A percentile compares a stretch with the other conserved stretches of the same genome.
Conservation (phyloP, 164 flowering plant species). For the Chimonanthus praecox region DNA sequence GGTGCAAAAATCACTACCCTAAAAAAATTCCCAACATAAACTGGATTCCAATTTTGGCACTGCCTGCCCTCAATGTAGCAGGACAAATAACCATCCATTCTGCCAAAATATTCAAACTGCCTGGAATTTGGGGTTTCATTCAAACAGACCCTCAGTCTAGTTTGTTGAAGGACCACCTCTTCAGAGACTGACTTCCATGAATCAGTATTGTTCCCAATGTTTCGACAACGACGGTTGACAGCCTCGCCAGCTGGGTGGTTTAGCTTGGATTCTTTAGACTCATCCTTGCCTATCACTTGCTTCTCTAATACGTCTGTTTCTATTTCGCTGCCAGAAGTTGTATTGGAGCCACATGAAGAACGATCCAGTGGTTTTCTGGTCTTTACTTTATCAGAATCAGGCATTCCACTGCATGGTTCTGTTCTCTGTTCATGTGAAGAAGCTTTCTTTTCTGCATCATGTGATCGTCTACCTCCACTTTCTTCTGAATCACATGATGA, state of each 20-base stretch:
- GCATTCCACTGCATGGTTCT: conserved; percentile 19
- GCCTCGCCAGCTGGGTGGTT: conserved; percentile 35
- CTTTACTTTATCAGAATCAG: conserved; percentile 42
- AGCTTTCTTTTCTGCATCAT: conserved; percentile 15
- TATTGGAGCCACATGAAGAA: conserved; percentile 94
- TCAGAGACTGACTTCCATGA: conserved; percentile 95
- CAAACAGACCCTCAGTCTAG: background rate
- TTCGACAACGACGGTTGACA: conserved; percentile 52
- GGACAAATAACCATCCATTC: background rate
- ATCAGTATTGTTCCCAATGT: conserved; percentile 37
- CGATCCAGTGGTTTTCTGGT: conserved; percentile 63
- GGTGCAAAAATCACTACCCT: no score
- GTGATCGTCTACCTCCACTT: conserved; percentile 30
- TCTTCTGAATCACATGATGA: conserved; percentile 58
- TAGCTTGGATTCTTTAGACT: conserved; percentile 37
- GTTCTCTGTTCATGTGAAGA: conserved; percentile 29
- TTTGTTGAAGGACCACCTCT: conserved; percentile 42
- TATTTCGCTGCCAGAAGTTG: conserved; percentile 79
- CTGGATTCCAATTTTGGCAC: background rate
- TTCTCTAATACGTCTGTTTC: conserved; percentile 64
- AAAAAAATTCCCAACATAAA: background rate
- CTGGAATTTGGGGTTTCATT: background rate
- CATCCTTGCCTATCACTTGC: conserved; percentile 46
- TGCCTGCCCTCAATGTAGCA: background rate
- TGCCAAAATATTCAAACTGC: background rate